These are phyloP conservation scores for Linum trigynum DNA, from an alignment of 345 rosid species.

Conservation along the genomic window DNA sequence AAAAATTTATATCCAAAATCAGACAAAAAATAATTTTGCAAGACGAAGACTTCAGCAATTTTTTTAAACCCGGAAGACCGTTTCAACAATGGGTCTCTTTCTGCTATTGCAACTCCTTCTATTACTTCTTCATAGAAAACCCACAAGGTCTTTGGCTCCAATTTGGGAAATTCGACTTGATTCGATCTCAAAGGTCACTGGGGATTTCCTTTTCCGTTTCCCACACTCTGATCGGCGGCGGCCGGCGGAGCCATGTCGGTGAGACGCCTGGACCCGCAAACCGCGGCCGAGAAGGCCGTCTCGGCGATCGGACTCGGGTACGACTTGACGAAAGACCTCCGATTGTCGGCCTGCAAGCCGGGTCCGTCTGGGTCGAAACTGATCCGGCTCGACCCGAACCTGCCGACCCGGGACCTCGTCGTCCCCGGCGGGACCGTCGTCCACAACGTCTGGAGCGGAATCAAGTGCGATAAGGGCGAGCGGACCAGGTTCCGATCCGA, in stretches of 20 bases:
- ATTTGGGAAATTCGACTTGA: background rate
- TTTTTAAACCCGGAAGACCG: no score
- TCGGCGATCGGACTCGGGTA: constrained; percentile 80
- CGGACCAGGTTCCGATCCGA: constrained; percentile 74
- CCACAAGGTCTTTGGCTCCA: background rate
- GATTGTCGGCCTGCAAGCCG: constrained; percentile 51
- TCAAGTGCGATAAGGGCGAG: constrained; percentile 94
- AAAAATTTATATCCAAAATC: background rate
- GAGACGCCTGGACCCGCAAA: constrained; percentile 45
- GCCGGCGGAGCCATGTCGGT: constrained; percentile 27
- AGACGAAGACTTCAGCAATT: no score
- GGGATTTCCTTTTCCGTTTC: background rate
- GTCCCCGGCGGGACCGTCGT: constrained; percentile 74
- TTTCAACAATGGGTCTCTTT: no score
- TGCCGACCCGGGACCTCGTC: constrained; percentile 38
- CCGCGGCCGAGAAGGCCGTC: constrained; percentile 81
- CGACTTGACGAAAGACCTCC: constrained; percentile 50
- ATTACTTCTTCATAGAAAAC: no score
- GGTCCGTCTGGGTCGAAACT: constrained; percentile 42
- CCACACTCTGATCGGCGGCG: background rate
- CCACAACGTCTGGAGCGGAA: constrained; percentile 43
- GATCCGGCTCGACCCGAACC: constrained; percentile 40
- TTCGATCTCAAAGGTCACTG: background rate
- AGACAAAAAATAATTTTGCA: no score
- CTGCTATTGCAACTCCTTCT: no score